phyloP scores from a whole-genome alignment of 2,329 filamentous ascomycete genomes.

The Fusarium keratoplasticum region DNA sequence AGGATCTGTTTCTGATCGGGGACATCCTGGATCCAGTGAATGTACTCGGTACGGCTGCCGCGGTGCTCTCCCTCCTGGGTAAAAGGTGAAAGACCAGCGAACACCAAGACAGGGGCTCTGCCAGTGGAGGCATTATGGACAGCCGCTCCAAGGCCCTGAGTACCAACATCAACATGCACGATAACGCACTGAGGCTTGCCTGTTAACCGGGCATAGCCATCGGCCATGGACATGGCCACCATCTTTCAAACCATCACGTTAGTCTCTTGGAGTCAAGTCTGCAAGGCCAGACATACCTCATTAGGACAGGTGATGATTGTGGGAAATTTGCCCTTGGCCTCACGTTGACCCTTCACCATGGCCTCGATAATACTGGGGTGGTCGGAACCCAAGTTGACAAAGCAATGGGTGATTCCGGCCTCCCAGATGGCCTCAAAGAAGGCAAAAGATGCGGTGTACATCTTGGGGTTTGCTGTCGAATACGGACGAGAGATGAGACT shows the following conservation, averaged over 20 bases:
- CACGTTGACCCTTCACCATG: conserved; percentile 80
- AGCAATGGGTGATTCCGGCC: conserved; percentile 69
- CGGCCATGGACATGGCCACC: conserved; percentile 87
- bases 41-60: conserved; percentile 84
- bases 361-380: conserved; percentile 84
- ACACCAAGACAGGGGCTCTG: conserved; percentile 79
- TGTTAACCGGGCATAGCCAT: conserved; percentile 80
- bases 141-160: conserved; percentile 80
- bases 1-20: conserved; percentile 85
- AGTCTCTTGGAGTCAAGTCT: not conserved
- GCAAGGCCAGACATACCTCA: conserved; percentile 64
- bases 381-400: conserved; percentile 76
- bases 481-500: conserved; percentile 34
- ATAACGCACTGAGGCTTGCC: conserved; percentile 81
- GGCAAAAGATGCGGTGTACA: conserved; percentile 82
- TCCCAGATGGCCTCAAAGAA: conserved; percentile 88
- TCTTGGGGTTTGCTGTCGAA: conserved; percentile 47
- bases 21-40: conserved; percentile 88
- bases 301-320: conserved; percentile 83
- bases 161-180: conserved; percentile 85
- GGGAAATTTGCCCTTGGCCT: conserved; percentile 73
- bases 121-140: conserved; percentile 84
- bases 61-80: conserved; percentile 82
- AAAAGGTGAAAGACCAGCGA: conserved; percentile 81
- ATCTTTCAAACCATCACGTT: conserved; percentile 62